Conservation (phyloP, 805 yeast species). For the Saitoella complicata region DNA sequence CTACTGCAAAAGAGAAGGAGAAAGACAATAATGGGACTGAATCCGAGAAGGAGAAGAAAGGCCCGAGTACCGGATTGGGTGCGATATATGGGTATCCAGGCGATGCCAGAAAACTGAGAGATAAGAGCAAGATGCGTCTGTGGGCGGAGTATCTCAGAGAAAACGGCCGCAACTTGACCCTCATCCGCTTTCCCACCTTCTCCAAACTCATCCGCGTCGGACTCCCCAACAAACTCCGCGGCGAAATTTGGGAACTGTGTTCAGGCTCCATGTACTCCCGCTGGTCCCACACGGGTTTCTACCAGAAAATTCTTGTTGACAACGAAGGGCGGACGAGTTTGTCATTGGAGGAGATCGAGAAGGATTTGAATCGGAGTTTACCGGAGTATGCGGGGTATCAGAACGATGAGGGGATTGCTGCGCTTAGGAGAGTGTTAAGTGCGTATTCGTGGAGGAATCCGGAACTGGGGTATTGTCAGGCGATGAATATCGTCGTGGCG, state of each 20-base stretch:
- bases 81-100: slow-evolving; percentile 79
- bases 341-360: slow-evolving; percentile 92
- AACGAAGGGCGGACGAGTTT: slow-evolving; percentile 50
- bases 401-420: slow-evolving; percentile 61
- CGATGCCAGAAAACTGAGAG: slow-evolving; percentile 56
- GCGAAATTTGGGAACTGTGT: slow-evolving; percentile 90
- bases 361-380: slow-evolving; percentile 81
- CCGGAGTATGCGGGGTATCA: slow-evolving; percentile 97
- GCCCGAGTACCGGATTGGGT: slow-evolving; percentile 81
- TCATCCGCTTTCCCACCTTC: slow-evolving; percentile 59
- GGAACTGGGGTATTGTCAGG: slow-evolving; percentile 95
- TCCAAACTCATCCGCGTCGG: slow-evolving; percentile 79
- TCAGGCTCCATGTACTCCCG: slow-evolving; percentile 73
- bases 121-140: slow-evolving; percentile 68
- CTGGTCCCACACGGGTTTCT: slow-evolving; percentile 43
- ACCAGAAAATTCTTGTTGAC: slow-evolving; percentile 39
- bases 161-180: slow-evolving; percentile 70
- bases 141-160: slow-evolving; percentile 85
- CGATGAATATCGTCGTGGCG: slow-evolving; percentile 70
- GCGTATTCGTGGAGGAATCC: slow-evolving; percentile 97
- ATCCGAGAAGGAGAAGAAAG: slow-evolving; percentile 25
- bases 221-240: slow-evolving; percentile 82
- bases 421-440: slow-evolving; percentile 73
- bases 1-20: slow-evolving; percentile 8
- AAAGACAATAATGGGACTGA: slow-evolving; percentile 13